Percentiles rank a stretch among this genome's conserved stretches.
These are phyloP conservation scores for Camptophora hylomeconis DNA, from an alignment of 2,329 filamentous ascomycete species.

Conservation along the genomic window DNA sequence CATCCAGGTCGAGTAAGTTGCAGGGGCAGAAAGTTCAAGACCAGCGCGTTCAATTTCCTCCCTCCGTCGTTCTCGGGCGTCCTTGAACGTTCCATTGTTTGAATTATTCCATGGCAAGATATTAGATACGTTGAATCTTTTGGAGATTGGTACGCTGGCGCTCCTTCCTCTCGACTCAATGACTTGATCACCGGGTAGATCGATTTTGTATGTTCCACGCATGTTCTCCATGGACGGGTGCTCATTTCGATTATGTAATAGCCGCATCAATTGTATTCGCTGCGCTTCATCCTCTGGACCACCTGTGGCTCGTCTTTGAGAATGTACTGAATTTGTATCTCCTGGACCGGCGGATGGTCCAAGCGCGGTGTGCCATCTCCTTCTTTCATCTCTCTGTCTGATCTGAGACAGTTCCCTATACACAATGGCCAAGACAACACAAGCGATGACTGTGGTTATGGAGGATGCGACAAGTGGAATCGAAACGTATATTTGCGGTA, in stretches of 20 bases:
- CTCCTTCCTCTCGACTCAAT: constrained; percentile 7
- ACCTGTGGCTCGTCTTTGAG: constrained; percentile 4
- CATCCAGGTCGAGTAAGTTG: no score
- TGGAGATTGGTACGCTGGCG: constrained; percentile 10
- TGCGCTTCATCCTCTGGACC: constrained; percentile 26
- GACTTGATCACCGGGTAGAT: constrained; percentile 15
- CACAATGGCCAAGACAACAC: constrained; percentile 10
- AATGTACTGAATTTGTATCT: not conserved
- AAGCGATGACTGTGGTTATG: constrained; percentile 8
- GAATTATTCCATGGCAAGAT: constrained; percentile 7
- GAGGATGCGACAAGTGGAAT: constrained; percentile 11
- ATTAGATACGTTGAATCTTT: constrained; percentile 9
- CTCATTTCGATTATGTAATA: constrained; percentile 22
- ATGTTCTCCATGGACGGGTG: constrained; percentile 18
- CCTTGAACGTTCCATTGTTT: constrained; percentile 9
- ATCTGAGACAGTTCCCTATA: constrained; percentile 12
- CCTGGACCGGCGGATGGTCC: constrained; percentile 2
- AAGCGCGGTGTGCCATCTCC: constrained; percentile 8
- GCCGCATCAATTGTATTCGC: constrained; percentile 24
- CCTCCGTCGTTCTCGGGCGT: constrained; percentile 13
- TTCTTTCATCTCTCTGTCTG: constrained; percentile 11
- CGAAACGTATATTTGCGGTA: constrained; percentile 12
- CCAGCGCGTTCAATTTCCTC: constrained; percentile 13
- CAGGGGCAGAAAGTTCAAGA: no score
- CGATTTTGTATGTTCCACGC: constrained; percentile 20